phyloP scores from a whole-genome alignment of 116 monocot genomes.

The Posidonia oceanica region DNA sequence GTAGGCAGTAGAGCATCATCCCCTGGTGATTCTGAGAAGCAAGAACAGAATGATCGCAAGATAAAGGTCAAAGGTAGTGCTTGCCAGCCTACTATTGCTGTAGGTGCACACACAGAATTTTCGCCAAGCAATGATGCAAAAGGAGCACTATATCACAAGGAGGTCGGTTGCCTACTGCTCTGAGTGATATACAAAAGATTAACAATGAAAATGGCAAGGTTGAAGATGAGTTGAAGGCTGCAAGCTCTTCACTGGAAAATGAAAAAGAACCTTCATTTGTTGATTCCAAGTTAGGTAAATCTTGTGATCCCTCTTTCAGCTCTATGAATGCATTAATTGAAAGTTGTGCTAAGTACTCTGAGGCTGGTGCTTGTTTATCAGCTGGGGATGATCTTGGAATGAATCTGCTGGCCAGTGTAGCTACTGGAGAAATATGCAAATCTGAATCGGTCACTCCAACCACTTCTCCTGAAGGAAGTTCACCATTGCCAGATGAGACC shows the following conservation, averaged over 20 bases:
- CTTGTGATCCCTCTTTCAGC: constrained; percentile 23
- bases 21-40: constrained; percentile 39
- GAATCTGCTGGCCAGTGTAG: constrained; percentile 77
- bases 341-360: constrained; percentile 45
- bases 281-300: constrained; percentile 23
- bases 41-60: constrained; percentile 33
- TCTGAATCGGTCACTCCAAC: constrained; percentile 36
- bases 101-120: constrained; percentile 33
- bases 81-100: constrained; percentile 13
- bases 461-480: constrained; percentile 26
- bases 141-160: constrained; percentile 12
- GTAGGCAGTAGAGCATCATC: constrained; percentile 53
- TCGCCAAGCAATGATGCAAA: constrained; percentile 27
- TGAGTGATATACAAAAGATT: constrained; percentile 20
- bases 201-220: constrained; percentile 12
- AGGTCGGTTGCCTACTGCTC: constrained; percentile 18
- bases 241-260: constrained; percentile 28
- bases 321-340: constrained; percentile 68
- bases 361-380: constrained; percentile 18
- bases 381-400: constrained; percentile 60
- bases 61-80: constrained; percentile 28
- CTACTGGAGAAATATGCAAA: constrained; percentile 81
- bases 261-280: constrained; percentile 14
- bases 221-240: constrained; percentile 18
- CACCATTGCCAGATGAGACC: constrained; percentile 18